phyloP scores from a whole-genome alignment of 2,329 filamentous ascomycete genomes.

The Sporothrix variecibatus region DNA sequence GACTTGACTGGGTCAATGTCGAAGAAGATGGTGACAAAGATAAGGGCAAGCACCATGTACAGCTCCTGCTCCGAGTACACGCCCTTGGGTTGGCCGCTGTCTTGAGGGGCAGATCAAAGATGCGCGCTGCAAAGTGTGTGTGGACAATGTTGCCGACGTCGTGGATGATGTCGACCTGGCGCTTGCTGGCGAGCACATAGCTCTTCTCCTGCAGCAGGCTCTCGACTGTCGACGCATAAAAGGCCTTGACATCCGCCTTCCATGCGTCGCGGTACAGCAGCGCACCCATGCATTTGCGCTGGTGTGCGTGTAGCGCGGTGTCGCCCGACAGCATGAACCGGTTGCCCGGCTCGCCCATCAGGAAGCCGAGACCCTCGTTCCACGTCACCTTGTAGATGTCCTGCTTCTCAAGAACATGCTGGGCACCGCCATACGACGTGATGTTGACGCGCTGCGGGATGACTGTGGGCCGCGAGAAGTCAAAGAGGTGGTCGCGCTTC shows the following conservation, averaged over 20 bases:
- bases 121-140: constrained; percentile 62
- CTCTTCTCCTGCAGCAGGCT: constrained; percentile 65
- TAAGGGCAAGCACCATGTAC: constrained; percentile 63
- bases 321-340: constrained; percentile 61
- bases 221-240: constrained; percentile 65
- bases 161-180: constrained; percentile 70
- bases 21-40: constrained; percentile 67
- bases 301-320: constrained; percentile 48
- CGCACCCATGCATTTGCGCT: constrained; percentile 56
- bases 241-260: constrained; percentile 62
- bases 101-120: constrained; percentile 69
- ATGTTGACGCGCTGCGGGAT: constrained; percentile 56
- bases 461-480: constrained; percentile 62
- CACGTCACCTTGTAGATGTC: constrained; percentile 66
- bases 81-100: constrained; percentile 59
- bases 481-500: constrained; percentile 67
- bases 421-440: constrained; percentile 61
- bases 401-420: constrained; percentile 61
- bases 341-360: constrained; percentile 58
- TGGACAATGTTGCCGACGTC: constrained; percentile 70
- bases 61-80: constrained; percentile 57
- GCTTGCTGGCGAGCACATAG: constrained; percentile 60
- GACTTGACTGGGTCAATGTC: constrained; percentile 67
- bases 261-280: constrained; percentile 65
- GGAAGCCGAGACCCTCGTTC: constrained; percentile 62